A percentile compares a stretch with the other conserved stretches of the same genome.
Conservation (phyloP, 2,329 filamentous ascomycete species). For the Fusarium euwallaceae region DNA sequence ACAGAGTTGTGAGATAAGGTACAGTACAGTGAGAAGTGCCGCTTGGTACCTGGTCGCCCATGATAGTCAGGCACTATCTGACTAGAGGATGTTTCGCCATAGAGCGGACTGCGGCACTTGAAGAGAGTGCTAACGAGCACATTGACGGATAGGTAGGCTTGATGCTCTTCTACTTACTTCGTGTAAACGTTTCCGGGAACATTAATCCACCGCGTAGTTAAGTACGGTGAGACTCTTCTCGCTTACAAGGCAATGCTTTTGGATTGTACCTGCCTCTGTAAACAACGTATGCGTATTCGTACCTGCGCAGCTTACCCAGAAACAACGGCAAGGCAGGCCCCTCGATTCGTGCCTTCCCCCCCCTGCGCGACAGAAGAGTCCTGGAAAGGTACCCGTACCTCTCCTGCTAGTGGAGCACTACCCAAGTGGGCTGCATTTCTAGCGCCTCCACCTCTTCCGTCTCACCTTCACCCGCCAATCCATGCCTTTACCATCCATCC, state of each 20-base stretch:
- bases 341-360: not conserved
- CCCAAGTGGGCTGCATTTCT: not conserved
- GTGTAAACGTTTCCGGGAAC: not conserved
- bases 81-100: not conserved
- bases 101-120: not conserved
- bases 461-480: not conserved
- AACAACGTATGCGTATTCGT: constrained; percentile 30
- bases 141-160: not conserved
- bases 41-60: not conserved
- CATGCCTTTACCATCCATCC: constrained; percentile 1
- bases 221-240: not conserved
- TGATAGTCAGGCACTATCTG: not conserved
- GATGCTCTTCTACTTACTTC: not conserved
- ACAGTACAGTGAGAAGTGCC: not conserved
- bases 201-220: not conserved
- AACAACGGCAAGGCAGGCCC: not conserved
- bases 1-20: not conserved
- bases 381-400: constrained; percentile 1
- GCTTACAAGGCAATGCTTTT: not conserved
- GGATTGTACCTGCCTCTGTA: not conserved
- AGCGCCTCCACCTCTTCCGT: constrained; percentile 3
- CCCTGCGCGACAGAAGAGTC: not conserved
- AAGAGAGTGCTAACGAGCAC: not conserved
- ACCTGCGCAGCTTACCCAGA: not conserved
- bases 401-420: not conserved